Percentiles rank a stretch among this genome's conserved stretches.
These are phyloP conservation scores for Diversispora epigaea DNA, from an alignment of 192 early-diverging fungal species.

Conservation along the genomic window DNA sequence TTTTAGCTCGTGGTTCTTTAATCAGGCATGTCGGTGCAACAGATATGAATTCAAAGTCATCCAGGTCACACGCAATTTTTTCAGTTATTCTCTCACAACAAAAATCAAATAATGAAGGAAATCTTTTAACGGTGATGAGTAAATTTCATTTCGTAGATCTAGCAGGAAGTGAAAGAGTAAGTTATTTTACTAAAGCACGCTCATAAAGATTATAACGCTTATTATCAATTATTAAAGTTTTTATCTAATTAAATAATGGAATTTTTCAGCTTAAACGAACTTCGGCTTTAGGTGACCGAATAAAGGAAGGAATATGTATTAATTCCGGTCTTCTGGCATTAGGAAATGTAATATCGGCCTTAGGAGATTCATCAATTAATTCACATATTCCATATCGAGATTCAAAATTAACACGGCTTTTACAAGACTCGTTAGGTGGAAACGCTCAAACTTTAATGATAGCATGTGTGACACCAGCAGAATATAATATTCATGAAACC, in stretches of 20 bases:
- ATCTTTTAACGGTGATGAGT: constrained; percentile 66
- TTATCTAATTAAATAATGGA: too few relatives aligned
- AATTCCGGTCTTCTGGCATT: constrained; percentile 93
- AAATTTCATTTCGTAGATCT: constrained; percentile 99
- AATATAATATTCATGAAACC: constrained; percentile 83
- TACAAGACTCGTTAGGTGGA: constrained; percentile 95
- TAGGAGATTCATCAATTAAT: constrained; percentile 69
- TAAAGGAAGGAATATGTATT: constrained; percentile 94
- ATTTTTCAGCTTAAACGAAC: constrained; percentile 76
- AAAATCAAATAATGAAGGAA: constrained; percentile 54
- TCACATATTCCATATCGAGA: constrained; percentile 94
- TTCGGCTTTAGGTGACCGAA: constrained; percentile 85
- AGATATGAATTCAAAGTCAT: constrained; percentile 94
- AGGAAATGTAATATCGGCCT: constrained; percentile 95
- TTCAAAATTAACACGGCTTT: constrained; percentile 90
- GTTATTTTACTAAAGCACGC: neutral
- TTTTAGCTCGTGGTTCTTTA: constrained; percentile 68
- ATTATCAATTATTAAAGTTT: too few relatives aligned
- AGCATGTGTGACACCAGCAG: constrained; percentile 87
- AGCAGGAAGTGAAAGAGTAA: constrained; percentile 88
- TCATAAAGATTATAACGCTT: too few relatives aligned
- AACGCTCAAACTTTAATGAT: constrained; percentile 93
- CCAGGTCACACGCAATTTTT: constrained; percentile 96
- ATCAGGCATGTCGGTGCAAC: constrained; percentile 87
- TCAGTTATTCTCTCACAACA: constrained; percentile 84